Evolutionary conservation across 805 yeast genomes (phyloP).

Genomic region (Wickerhamiella azymoides): DNA sequence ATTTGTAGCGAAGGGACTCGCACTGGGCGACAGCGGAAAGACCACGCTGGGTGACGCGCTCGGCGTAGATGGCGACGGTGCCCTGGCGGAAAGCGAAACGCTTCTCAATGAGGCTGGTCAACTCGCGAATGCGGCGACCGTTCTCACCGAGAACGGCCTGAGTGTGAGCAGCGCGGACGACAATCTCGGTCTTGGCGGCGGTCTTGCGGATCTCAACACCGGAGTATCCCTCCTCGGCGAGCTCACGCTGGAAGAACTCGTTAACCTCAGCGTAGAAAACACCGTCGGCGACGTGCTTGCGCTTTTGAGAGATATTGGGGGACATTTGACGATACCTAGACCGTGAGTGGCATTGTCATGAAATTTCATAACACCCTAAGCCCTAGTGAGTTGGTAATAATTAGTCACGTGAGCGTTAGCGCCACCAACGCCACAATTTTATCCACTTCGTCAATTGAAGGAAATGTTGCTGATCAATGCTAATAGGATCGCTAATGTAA

Average conservation of each 20-base stretch:
- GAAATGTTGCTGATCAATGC: too few relatives aligned
- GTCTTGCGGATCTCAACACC: conserved; percentile 99
- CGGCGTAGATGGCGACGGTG: conserved; percentile 89
- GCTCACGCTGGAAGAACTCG: conserved; percentile 99
- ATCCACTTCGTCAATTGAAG: too few relatives aligned
- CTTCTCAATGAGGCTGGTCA: conserved; percentile 94
- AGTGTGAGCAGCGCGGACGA: conserved; percentile 98
- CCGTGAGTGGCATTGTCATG: conserved; percentile 22
- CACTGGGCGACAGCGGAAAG: conserved; percentile 99
- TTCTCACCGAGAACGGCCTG: conserved; percentile 98
- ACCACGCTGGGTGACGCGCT: conserved; percentile 99
- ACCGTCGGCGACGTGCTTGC: conserved; percentile 99
- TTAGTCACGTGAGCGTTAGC: conserved; percentile 31
- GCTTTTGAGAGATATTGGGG: conserved; percentile 74
- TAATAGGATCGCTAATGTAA: too few relatives aligned
- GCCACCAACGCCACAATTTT: too few relatives aligned
- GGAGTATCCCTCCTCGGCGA: conserved; percentile 99
- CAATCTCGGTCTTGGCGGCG: conserved; percentile 94
- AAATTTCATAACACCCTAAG: background rate
- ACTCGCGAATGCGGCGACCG: conserved; percentile 99
- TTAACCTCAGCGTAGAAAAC: conserved; percentile 99
- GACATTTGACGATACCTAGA: conserved; percentile 23
- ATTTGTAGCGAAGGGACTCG: conserved; percentile 96
- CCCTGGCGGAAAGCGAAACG: conserved; percentile 95
- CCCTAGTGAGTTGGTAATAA: background rate